A percentile compares a stretch with the other conserved stretches of the same genome.
These are phyloP conservation scores for Thamnidium elegans DNA, from an alignment of 192 early-diverging fungal genomes.

Conservation along the genomic window DNA sequence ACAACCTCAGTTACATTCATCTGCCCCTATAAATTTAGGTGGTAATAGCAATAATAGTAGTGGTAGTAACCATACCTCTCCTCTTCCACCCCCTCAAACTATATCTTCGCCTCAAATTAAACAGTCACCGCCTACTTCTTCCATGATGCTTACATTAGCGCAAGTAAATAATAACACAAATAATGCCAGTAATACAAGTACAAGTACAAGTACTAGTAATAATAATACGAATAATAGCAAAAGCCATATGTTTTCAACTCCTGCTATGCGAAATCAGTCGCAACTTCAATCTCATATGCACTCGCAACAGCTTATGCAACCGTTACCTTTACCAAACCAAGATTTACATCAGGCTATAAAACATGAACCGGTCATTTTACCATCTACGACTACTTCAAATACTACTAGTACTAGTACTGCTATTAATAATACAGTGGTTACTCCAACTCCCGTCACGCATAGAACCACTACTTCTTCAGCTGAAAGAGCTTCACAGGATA, in stretches of 20 bases:
- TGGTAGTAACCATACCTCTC: background rate
- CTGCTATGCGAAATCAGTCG: conserved; percentile 10
- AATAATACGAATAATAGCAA: too few species aligned
- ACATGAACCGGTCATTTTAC: background rate
- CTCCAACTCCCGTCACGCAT: background rate
- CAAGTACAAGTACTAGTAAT: too few species aligned
- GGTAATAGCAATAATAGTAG: too few species aligned
- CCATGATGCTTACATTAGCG: conserved; percentile 1
- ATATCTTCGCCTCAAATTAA: conserved; percentile 19
- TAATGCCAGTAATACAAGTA: background rate
- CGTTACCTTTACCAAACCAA: conserved; percentile 12
- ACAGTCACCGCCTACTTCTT: conserved; percentile 4
- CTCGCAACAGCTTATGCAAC: background rate
- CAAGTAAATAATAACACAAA: background rate
- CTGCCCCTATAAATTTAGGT: conserved; percentile 18
- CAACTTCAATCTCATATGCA: conserved; percentile 7
- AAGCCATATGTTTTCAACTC: too few species aligned
- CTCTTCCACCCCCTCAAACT: conserved; percentile 1
- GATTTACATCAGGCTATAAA: background rate
- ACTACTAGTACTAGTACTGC: background rate
- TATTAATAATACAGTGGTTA: background rate
- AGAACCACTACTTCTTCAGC: conserved; percentile 3
- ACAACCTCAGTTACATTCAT: conserved; percentile 9
- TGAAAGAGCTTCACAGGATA: conserved; percentile 10
- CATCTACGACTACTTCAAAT: background rate